Evolutionary conservation across 345 rosid species (phyloP), one percentile per base, ranked within the genome.

Genomic region (Durio zibethinus): DNA sequence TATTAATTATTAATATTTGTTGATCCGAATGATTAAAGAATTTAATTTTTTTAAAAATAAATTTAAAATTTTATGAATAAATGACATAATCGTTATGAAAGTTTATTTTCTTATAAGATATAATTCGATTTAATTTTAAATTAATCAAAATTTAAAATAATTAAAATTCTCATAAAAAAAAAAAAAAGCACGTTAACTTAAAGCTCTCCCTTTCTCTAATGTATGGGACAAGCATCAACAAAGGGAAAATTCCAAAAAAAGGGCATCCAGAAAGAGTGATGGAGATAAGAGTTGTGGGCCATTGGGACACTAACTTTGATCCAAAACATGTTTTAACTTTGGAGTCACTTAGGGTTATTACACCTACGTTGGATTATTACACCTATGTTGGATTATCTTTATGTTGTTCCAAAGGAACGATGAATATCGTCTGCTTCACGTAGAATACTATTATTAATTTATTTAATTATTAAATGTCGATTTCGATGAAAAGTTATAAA

Each of bases 271-370:
- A 54, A 64, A 65, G 29, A 64, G 56, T 0, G 7, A 31, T 18
- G 40, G 50, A 76, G 84, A 76, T 64, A 59, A 76, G 83, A 33
- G 52, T 5, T 1, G 66, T 74, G 81, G 53, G 79, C 43, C 83
- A 56, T 14, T 31, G 38, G 65, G 38, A 60, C 65, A 48, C 74
- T 10, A 12, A 70, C 42, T 47, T 48, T 48, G 59, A n/a, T n/a
- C n/a, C 20, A 0, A 71, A 31, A 4, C 27, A 16, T 31, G 25
- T 48, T 8, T 20, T 45, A 36, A 23, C 52, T 40, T 21, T 40
- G 72, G 31, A 11, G 10, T 63, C 47, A 64, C 69, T 65, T 12
- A n/a, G 70, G 47, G 14, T 65, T 12, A 23, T 70, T 48, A 18
- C 74, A 27, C 16, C 59, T 8, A 70, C 15, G 59, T 48, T 38